phyloP scores from a whole-genome alignment of 306 rosid genomes.

The Vigna hirtella region DNA sequence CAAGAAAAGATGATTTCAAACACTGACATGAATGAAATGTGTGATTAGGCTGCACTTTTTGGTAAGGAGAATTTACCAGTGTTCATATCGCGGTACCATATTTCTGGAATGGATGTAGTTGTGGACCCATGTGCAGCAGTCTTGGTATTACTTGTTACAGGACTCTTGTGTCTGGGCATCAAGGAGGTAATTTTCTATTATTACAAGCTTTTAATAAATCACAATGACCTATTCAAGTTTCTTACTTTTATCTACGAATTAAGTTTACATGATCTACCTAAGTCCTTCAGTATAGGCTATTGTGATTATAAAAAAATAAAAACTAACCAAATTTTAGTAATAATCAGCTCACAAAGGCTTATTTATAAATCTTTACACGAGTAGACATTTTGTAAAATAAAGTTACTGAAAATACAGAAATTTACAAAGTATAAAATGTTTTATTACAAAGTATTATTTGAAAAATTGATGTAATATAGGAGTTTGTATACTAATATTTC shows the following conservation, averaged over 20 bases:
- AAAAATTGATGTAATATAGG: neutral
- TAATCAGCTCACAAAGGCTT: neutral
- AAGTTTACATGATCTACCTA: too few species aligned
- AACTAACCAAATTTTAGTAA: neutral
- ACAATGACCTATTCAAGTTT: too few species aligned
- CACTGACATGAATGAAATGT: slow-evolving; percentile 30
- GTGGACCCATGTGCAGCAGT: slow-evolving; percentile 94
- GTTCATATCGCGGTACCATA: slow-evolving; percentile 71
- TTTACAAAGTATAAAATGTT: neutral
- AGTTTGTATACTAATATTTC: neutral
- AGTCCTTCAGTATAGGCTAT: neutral
- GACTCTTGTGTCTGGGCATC: slow-evolving; percentile 82
- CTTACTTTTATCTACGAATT: too few species aligned
- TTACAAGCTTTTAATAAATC: too few species aligned
- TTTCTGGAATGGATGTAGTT: slow-evolving; percentile 71
- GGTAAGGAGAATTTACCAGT: slow-evolving; percentile 76
- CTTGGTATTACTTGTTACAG: slow-evolving; percentile 77
- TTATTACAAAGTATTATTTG: neutral
- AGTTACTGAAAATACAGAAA: neutral
- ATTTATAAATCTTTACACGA: neutral
- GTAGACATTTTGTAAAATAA: neutral
- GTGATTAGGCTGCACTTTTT: slow-evolving; percentile 71
- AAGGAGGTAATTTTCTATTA: slow-evolving; percentile 71
- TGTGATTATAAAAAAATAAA: neutral
- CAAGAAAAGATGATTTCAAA: too few species aligned